These are phyloP conservation scores for Aspergillus ustus DNA, from an alignment of 2,329 filamentous ascomycete genomes.

Conservation along the genomic window DNA sequence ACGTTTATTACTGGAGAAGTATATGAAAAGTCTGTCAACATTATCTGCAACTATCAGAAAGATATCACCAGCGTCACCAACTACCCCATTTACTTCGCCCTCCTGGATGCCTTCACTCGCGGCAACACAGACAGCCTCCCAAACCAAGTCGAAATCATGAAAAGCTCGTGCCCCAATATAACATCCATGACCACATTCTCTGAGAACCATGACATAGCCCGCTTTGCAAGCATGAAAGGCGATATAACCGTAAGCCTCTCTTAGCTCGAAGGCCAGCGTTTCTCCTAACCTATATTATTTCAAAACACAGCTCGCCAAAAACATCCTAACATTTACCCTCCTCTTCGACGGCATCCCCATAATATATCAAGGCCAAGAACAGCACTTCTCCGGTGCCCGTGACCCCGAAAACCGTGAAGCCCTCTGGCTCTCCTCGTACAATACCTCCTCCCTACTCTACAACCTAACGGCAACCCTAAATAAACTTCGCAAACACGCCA, in stretches of 20 bases:
- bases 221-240: conserved; percentile 57
- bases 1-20: conserved; percentile 55
- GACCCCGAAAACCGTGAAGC: conserved; percentile 59
- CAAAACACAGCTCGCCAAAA: conserved; percentile 56
- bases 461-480: conserved; percentile 45
- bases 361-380: conserved; percentile 69
- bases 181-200: conserved; percentile 57
- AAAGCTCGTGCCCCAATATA: conserved; percentile 44
- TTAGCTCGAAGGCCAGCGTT: conserved; percentile 29
- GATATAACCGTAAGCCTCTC: conserved; percentile 46
- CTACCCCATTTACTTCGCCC: conserved; percentile 48
- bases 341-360: conserved; percentile 65
- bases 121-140: conserved; percentile 36
- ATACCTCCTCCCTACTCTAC: conserved; percentile 47
- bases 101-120: conserved; percentile 39
- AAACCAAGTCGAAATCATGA: conserved; percentile 30
- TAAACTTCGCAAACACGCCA: conserved; percentile 47
- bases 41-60: conserved; percentile 48
- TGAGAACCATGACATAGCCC: conserved; percentile 64
- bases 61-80: conserved; percentile 53
- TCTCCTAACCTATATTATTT: not conserved
- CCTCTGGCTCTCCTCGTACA: conserved; percentile 59
- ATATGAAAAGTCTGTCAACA: conserved; percentile 40
- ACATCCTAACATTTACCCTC: conserved; percentile 65
- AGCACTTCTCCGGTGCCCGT: conserved; percentile 58